Evolutionary conservation across 2,329 filamentous ascomycete species (phyloP).

Genomic region (Ophiocordyceps camponoti-saundersi): DNA sequence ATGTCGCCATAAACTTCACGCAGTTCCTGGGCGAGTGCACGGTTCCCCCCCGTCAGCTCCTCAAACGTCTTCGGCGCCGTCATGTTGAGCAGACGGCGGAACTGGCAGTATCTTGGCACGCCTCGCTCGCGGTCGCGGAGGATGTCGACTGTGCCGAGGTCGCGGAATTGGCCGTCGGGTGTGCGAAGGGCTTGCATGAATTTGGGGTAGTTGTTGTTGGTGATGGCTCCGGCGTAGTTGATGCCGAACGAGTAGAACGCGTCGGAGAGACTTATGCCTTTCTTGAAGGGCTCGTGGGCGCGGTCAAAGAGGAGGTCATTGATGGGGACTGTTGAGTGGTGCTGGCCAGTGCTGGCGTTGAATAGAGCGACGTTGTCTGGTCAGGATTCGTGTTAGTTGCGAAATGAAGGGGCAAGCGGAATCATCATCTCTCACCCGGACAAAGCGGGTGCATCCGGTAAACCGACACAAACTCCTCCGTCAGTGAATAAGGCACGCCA

Average conservation of each 20-base stretch:
- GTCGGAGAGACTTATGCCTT: not conserved
- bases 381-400: not conserved
- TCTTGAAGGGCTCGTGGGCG: not conserved
- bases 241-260: slow-evolving; percentile 1
- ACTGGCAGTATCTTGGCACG: slow-evolving; percentile 25
- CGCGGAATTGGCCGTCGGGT: slow-evolving; percentile 21
- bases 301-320: not conserved
- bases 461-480: slow-evolving; percentile 1
- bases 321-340: not conserved
- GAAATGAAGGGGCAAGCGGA: not conserved
- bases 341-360: not conserved
- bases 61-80: slow-evolving; percentile 17
- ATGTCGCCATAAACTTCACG: not conserved
- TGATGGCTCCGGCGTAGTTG: slow-evolving; percentile 1
- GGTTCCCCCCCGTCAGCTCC: slow-evolving; percentile 10
- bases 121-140: slow-evolving; percentile 28
- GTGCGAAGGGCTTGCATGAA: slow-evolving; percentile 21
- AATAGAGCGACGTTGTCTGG: slow-evolving; percentile 1
- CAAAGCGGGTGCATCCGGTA: slow-evolving; percentile 1
- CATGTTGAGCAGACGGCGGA: slow-evolving; percentile 25
- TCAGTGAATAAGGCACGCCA: not conserved
- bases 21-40: slow-evolving; percentile 12
- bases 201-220: slow-evolving; percentile 1
- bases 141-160: slow-evolving; percentile 28
- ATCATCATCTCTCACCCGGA: not conserved